Base-by-base conservation (phyloP, 257 asterid species). In the Solanum chiquidenum region DNA sequence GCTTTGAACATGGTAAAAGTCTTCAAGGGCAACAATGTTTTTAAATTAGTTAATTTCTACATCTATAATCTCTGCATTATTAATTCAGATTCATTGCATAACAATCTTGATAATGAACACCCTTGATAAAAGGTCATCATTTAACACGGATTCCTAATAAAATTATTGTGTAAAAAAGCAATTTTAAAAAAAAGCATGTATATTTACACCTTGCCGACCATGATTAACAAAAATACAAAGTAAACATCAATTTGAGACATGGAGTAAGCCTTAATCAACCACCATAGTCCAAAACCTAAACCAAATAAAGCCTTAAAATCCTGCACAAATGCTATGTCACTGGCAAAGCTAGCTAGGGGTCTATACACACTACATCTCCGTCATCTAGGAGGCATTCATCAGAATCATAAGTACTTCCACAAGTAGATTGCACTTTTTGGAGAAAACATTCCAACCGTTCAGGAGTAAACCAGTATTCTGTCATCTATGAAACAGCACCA, bases 391-490 rank as follows among this genome's bases (percentile, higher is more conserved):
- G 18, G 9, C 64, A 27, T 6, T 44, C 66, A 44, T 44, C 64
- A 44, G 38, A 27, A 27, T 46, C 29, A 7, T 3, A 27, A 76
- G 79, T 35, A 75, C 55, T n/a, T 55, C 6, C 31, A 31, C 29
- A 14, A 21, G 85, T 14, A 76, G 88, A 87, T 68, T 89, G 91
- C 21, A 94, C 91, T 86, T 72, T 79, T 72, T 71, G 83, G 87
- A 90, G 88, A 87, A 94, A 95, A 79, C 87, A 73, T 44, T 94
- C 92, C 38, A 94, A 86, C 7, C 74, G 93, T 87, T 93, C 94
- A 40, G 5, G 64, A 29, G 85, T 89, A 85, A 95, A 94, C 98
- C 95, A 93, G 88, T 92, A 93, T 42, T 90, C 87, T 46, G 86
- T 92, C 96, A 94, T 93, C 98, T 95, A 87, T 37, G 87, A 40